A percentile compares a stretch with the other conserved stretches of the same genome.
phyloP scores from a whole-genome alignment of 2,329 filamentous ascomycete genomes.

The Chrysoporthe cubensis region DNA sequence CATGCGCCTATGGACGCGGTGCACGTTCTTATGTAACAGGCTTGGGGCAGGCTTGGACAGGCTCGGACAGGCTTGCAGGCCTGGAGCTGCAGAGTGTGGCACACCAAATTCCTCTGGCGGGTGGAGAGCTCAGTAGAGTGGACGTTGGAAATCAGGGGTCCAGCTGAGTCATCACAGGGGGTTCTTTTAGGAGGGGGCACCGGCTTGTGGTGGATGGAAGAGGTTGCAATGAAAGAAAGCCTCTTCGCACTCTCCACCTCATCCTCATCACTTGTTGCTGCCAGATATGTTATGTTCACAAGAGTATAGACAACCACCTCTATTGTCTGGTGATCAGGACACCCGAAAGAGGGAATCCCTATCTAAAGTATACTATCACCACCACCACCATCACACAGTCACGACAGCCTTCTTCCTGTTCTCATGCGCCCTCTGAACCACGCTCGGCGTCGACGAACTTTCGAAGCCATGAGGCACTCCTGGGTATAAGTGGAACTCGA shows the following conservation, averaged over 20 bases:
- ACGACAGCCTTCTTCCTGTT: slow-evolving; percentile 30
- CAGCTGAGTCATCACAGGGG: slow-evolving; percentile 16
- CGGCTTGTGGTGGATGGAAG: not conserved
- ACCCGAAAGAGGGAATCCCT: not conserved
- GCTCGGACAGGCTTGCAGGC: not conserved
- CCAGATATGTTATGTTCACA: too few relatives aligned
- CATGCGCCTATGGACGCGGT: slow-evolving; percentile 12
- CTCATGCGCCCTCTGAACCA: slow-evolving; percentile 33
- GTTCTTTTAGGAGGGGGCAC: not conserved
- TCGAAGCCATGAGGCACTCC: slow-evolving; percentile 47
- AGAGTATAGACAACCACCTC: too few relatives aligned
- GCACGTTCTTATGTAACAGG: slow-evolving; percentile 10
- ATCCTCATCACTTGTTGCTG: too few relatives aligned
- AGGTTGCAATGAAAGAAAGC: too few relatives aligned
- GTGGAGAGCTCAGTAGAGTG: not conserved
- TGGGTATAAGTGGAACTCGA: slow-evolving; percentile 46
- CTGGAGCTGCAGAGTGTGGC: slow-evolving; percentile 1
- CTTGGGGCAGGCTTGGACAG: not conserved
- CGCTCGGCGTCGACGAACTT: slow-evolving; percentile 17
- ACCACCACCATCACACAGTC: slow-evolving; percentile 3
- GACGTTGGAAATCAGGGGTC: slow-evolving; percentile 21
- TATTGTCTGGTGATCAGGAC: not conserved
- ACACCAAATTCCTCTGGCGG: not conserved
- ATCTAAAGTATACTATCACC: not conserved
- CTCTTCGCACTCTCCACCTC: too few relatives aligned